These are phyloP conservation scores for Hypoxylon sp. DNA, from an alignment of 2,329 filamentous ascomycete species.

Conservation along the genomic window DNA sequence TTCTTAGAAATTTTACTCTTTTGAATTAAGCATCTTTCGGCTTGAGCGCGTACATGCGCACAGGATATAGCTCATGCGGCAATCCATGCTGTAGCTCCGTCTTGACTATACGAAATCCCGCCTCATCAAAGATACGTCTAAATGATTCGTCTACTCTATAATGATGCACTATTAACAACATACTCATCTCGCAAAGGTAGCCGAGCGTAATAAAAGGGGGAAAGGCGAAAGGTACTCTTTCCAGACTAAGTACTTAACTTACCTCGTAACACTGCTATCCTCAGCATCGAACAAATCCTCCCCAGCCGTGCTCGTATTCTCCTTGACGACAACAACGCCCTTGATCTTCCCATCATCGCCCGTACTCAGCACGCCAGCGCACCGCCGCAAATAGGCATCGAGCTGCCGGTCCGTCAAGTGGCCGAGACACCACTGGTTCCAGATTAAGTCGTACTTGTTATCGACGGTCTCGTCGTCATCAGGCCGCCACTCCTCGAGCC, in stretches of 20 bases:
- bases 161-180: conserved; percentile 18
- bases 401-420: conserved; percentile 84
- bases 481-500: conserved; percentile 79
- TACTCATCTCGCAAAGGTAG: not conserved
- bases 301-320: conserved; percentile 76
- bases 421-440: conserved; percentile 92
- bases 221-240: conserved; percentile 7
- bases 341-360: conserved; percentile 49
- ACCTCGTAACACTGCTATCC: conserved; percentile 84
- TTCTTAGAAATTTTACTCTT: conserved; percentile 18
- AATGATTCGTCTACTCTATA: conserved; percentile 80
- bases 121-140: conserved; percentile 75
- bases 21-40: conserved; percentile 55
- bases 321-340: conserved; percentile 80
- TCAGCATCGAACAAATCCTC: conserved; percentile 80
- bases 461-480: conserved; percentile 57
- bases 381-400: conserved; percentile 74
- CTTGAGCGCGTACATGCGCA: conserved; percentile 83
- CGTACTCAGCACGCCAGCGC: conserved; percentile 61
- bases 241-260: conserved; percentile 52
- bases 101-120: conserved; percentile 77
- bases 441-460: conserved; percentile 83
- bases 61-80: conserved; percentile 73
- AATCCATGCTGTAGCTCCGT: conserved; percentile 77
- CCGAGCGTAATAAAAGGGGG: too few relatives aligned